Evolutionary conservation across 768 basidiomycete genomes (phyloP).

Genomic region (Kwoniella botswanensis): DNA sequence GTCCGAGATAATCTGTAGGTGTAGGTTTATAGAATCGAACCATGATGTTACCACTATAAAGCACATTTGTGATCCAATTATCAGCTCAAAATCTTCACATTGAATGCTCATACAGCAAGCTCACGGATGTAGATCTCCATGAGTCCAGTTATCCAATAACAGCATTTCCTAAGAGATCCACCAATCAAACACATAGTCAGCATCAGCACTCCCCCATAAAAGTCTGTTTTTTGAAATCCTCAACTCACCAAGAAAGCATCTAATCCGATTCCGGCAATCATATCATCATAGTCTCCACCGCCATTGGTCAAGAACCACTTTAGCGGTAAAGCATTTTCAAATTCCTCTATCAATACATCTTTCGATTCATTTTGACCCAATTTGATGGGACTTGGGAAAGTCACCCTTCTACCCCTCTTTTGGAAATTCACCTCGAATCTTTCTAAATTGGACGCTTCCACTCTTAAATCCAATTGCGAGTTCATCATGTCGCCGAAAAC

Average conservation of each 20-base stretch:
- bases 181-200: too few species aligned
- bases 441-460: conserved; percentile 85
- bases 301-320: conserved; percentile 86
- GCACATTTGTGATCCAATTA: not conserved
- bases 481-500: conserved; percentile 98
- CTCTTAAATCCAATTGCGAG: conserved; percentile 85
- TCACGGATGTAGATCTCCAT: conserved; percentile 63
- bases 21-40: conserved; percentile 89
- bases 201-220: too few species aligned
- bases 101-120: conserved; percentile 14
- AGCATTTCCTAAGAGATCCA: conserved; percentile 80
- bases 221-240: too few species aligned
- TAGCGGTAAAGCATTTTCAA: conserved; percentile 85
- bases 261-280: conserved; percentile 87
- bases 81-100: conserved; percentile 4
- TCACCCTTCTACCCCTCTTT: conserved; percentile 73
- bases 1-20: conserved; percentile 68
- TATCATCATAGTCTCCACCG: conserved; percentile 86
- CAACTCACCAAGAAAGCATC: conserved; percentile 96
- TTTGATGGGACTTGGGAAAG: conserved; percentile 77
- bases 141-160: conserved; percentile 95
- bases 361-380: conserved; percentile 61
- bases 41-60: conserved; percentile 81
- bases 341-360: conserved; percentile 89
- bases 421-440: conserved; percentile 86